Base-by-base conservation (phyloP, 305 asterid genomes). In the Andrographis paniculata region DNA sequence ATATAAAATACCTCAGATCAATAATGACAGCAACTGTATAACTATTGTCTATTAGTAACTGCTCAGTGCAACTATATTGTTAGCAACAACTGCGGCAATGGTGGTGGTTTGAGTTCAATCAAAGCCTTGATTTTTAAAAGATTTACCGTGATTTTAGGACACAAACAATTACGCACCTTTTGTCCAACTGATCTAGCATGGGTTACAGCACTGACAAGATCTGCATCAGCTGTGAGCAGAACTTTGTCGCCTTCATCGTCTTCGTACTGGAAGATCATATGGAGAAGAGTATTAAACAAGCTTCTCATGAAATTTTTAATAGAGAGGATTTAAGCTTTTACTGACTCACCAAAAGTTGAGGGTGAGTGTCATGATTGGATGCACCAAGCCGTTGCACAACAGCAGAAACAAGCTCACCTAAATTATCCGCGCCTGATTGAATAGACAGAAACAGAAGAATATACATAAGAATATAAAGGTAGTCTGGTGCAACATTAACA, bases 201-300 rank as follows among this genome's bases (percentile, higher is more conserved):
- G 70, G 52, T 68, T 61, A 80, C 80, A 41, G 98, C 98, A 80
- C 79, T 69, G 60, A 66, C 56, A 61, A 89, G 95, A 71, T 89
- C 98, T 55, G 70, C 67, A 52, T 89, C 95, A 16, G 83, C 58
- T 47, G 82, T 74, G 45, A 89, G 95, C 67, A 89, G 67, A 50
- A 89, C 96, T 66, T 71, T 86, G 60, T 89, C 96, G 15, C 96
- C 95, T 71, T 89, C 98, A 22, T 89, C 98, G 51, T 89, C 96
- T 70, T 82, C 98, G 62, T 89, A 89, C 96, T 89, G 48, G 42
- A 60, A 58, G 45, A 52, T 14, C 14, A 7, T 39, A 36, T 9
- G 48, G 28, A 43, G 56, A 53, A 13, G 46, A 38, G n/a, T 53
- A 41, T 50, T 49, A 60, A n/a, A 56, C 38, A 63, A 33, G 50